Evolutionary conservation across 2,329 filamentous ascomycete species (phyloP), one percentile per base, ranked within the genome.

Genomic region (Nemania bipapillata): DNA sequence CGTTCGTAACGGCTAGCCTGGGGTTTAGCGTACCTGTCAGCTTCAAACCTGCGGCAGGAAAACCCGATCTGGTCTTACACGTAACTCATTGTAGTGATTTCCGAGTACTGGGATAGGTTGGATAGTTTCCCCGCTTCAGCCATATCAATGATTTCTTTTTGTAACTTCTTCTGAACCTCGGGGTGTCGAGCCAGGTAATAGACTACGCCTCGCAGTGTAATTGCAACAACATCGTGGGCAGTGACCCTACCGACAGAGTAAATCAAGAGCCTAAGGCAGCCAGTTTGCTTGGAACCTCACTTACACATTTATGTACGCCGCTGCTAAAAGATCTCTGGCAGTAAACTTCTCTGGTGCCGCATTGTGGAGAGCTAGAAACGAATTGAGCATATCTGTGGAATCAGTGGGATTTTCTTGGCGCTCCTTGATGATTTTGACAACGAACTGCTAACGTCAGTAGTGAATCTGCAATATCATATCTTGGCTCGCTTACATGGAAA

Each of bases 291-390:
- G 15, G 20, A 15, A 49, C 8, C 6, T 7, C 3, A 56, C 68
- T 65, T 35, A 70, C 65, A 70, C 55, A 26, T 68, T 70, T 7
- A 70, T 70, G 26, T 62, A 68, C 12, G 64, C 60, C 1, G 68
- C 64, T 28, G 56, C 68, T 3, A 67, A 45, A 0, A 70, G 35
- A 12, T 70, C 64, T 28, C 68, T 26, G 15, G 57, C 24, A 2
- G 60, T 68, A 35, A 70, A 67, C 32, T 68, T 68, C 45, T 70
- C 56, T 6, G 68, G 64, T 2, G 32, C 26, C 1, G 56, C 35
- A 2, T 65, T 58, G 12, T 68, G 65, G 0, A 70, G 47, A n/a
- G 26, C 50, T 12, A 70, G 32, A 22, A 70, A 67, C 0, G 22
- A 11, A n/a, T 67, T 67, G 28, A 70, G 24, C 68, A 68, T 68